Evolutionary conservation across 176 grass and related monocot genomes (phyloP).

Genomic region (Poa annua): DNA sequence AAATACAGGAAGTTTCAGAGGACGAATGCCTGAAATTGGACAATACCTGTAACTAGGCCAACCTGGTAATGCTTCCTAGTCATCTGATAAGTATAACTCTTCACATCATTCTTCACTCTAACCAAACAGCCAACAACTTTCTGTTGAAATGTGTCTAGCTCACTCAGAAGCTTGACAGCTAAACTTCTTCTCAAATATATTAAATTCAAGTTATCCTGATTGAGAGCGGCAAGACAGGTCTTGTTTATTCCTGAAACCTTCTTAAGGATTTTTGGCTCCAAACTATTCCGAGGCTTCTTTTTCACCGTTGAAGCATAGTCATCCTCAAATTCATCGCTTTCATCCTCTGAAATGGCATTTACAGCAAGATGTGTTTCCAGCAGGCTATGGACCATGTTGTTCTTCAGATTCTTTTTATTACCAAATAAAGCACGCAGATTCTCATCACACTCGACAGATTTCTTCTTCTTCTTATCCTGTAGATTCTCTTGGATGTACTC

Average conservation of each 20-base stretch:
- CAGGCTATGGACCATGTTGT: slow-evolving; percentile 61
- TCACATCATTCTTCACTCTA: slow-evolving; percentile 52
- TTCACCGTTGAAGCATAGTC: slow-evolving; percentile 30
- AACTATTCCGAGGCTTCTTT: slow-evolving; percentile 38
- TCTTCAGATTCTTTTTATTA: slow-evolving; percentile 72
- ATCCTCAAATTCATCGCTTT: slow-evolving; percentile 54
- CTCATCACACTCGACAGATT: slow-evolving; percentile 64
- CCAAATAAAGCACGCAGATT: slow-evolving; percentile 62
- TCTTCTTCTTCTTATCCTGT: slow-evolving; percentile 55
- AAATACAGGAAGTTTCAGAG: slow-evolving; percentile 26
- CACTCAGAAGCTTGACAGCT: slow-evolving; percentile 60
- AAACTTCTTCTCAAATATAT: slow-evolving; percentile 75
- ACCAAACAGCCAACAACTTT: slow-evolving; percentile 87
- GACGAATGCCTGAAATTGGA: slow-evolving; percentile 32
- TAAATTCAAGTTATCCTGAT: slow-evolving; percentile 60
- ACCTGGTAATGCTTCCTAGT: slow-evolving; percentile 56
- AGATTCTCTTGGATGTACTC: slow-evolving; percentile 66
- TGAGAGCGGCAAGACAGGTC: slow-evolving; percentile 57
- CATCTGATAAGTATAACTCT: slow-evolving; percentile 27
- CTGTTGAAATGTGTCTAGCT: slow-evolving; percentile 64
- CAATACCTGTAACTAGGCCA: slow-evolving; percentile 74
- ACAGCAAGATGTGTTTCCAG: slow-evolving; percentile 68
- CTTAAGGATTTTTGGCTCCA: slow-evolving; percentile 45
- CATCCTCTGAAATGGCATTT: slow-evolving; percentile 64
- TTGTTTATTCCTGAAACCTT: slow-evolving; percentile 52